These are phyloP conservation scores for Backusella luteola DNA, from an alignment of 192 early-diverging fungal genomes.

Conservation along the genomic window DNA sequence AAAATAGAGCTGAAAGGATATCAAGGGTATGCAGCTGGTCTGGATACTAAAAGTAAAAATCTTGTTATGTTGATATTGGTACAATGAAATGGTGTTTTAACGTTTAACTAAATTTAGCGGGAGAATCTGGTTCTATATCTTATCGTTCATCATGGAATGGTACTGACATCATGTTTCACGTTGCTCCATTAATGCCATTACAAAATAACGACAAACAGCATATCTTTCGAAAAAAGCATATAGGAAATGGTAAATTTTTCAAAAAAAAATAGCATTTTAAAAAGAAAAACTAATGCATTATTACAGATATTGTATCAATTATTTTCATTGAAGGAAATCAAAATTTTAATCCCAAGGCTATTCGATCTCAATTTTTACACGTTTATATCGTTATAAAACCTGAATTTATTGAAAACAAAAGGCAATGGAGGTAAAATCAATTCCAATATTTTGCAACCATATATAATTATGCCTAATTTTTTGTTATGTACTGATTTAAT, in stretches of 20 bases:
- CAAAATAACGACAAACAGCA: slow-evolving; percentile 65
- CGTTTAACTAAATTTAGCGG: slow-evolving; percentile 37
- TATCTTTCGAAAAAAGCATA: slow-evolving; percentile 58
- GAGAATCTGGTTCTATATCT: slow-evolving; percentile 65
- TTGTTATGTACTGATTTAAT: not conserved
- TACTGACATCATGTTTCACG: slow-evolving; percentile 81
- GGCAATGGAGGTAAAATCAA: slow-evolving; percentile 35
- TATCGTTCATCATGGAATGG: slow-evolving; percentile 77
- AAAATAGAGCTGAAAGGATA: slow-evolving; percentile 71
- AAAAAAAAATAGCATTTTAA: not conserved
- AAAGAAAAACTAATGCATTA: not conserved
- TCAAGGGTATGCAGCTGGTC: slow-evolving; percentile 72
- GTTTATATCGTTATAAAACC: slow-evolving; percentile 48
- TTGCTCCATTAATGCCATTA: slow-evolving; percentile 70
- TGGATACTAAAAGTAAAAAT: slow-evolving; percentile 67
- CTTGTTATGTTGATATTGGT: slow-evolving; percentile 7
- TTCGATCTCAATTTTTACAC: slow-evolving; percentile 56
- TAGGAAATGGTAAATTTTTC: slow-evolving; percentile 48
- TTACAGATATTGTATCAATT: slow-evolving; percentile 57
- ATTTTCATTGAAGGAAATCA: slow-evolving; percentile 50
- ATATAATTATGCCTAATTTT: not conserved
- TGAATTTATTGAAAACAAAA: slow-evolving; percentile 16
- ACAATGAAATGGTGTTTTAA: not conserved
- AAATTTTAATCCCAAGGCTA: slow-evolving; percentile 42
- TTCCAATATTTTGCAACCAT: not conserved